Evolutionary conservation across 1,284 basidiomycete species (phyloP).

Genomic region (Moniliella sp.): DNA sequence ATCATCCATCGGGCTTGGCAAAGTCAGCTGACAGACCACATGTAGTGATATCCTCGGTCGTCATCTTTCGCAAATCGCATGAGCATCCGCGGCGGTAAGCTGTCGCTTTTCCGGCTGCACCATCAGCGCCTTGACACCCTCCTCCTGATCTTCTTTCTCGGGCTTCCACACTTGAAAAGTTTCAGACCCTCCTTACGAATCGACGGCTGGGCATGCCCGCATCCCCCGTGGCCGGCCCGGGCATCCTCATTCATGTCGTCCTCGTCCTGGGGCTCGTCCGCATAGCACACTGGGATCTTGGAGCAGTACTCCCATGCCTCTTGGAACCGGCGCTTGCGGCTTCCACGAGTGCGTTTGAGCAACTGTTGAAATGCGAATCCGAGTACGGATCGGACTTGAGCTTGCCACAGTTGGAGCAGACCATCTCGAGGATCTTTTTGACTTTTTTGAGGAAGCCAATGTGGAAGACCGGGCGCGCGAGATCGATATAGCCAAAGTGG

Average conservation of each 20-base stretch:
- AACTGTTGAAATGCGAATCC: slow-evolving; percentile 27
- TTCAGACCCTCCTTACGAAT: slow-evolving; percentile 88
- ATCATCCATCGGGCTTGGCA: slow-evolving; percentile 99
- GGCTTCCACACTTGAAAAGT: slow-evolving; percentile 84
- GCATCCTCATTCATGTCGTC: slow-evolving; percentile 36
- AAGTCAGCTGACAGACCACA: slow-evolving; percentile 86
- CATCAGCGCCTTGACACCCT: too few relatives aligned
- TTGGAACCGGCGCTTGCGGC: slow-evolving; percentile 20
- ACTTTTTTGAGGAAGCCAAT: slow-evolving; percentile 95
- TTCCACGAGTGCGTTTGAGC: slow-evolving; percentile 14
- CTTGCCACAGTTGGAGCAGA: slow-evolving; percentile 94
- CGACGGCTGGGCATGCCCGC: slow-evolving; percentile 72
- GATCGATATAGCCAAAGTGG: slow-evolving; percentile 94
- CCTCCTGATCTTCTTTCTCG: slow-evolving; percentile 59
- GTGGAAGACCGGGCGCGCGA: slow-evolving; percentile 84
- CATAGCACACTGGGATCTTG: slow-evolving; percentile 40
- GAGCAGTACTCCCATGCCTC: slow-evolving; percentile 31
- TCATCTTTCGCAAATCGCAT: slow-evolving; percentile 44
- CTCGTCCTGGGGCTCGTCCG: slow-evolving; percentile 40
- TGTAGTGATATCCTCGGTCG: slow-evolving; percentile 67
- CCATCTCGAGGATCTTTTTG: slow-evolving; percentile 96
- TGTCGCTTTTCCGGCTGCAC: slow-evolving; percentile 76
- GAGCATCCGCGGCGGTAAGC: slow-evolving; percentile 68
- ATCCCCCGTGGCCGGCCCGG: slow-evolving; percentile 55
- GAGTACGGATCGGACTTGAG: slow-evolving; percentile 54